phyloP scores from a whole-genome alignment of 345 rosid genomes.

The Gossypioides kirkii region DNA sequence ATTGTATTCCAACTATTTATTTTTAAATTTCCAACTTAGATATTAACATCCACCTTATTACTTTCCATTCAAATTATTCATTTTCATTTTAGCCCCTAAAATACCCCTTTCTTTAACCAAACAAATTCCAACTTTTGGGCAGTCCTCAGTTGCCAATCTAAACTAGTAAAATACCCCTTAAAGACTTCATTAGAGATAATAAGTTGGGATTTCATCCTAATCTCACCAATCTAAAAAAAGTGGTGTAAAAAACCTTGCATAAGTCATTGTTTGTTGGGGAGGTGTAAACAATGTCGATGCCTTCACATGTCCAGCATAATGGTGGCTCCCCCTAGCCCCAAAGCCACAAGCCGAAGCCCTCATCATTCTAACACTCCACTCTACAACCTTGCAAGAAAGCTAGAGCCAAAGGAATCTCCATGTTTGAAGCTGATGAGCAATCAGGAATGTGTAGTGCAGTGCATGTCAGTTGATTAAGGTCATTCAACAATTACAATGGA shows the following conservation, averaged over 20 bases:
- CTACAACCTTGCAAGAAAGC: not conserved
- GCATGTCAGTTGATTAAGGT: not conserved
- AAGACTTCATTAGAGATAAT: not conserved
- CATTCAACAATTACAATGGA: too few species aligned
- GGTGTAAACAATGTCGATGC: slow-evolving; percentile 24
- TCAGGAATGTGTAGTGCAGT: not conserved
- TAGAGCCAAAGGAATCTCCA: slow-evolving; percentile 17
- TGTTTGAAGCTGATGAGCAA: not conserved
- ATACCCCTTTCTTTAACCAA: slow-evolving; percentile 27
- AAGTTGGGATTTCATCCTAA: not conserved
- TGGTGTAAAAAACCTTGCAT: slow-evolving; percentile 15
- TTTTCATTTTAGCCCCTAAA: too few species aligned
- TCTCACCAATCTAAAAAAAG: too few species aligned
- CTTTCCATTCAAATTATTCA: too few species aligned
- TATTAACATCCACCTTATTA: too few species aligned
- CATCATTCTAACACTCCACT: slow-evolving; percentile 22
- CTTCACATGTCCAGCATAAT: slow-evolving; percentile 30
- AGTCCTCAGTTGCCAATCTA: not conserved
- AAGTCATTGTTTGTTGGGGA: slow-evolving; percentile 38
- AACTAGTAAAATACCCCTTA: not conserved
- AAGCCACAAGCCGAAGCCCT: not conserved
- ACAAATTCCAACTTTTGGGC: slow-evolving; percentile 15
- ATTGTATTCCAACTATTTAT: too few species aligned
- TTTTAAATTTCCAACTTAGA: too few species aligned
- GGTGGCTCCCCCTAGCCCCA: slow-evolving; percentile 33